Conservation (phyloP, 73 alveolate species). For the Urostyla sp. region DNA sequence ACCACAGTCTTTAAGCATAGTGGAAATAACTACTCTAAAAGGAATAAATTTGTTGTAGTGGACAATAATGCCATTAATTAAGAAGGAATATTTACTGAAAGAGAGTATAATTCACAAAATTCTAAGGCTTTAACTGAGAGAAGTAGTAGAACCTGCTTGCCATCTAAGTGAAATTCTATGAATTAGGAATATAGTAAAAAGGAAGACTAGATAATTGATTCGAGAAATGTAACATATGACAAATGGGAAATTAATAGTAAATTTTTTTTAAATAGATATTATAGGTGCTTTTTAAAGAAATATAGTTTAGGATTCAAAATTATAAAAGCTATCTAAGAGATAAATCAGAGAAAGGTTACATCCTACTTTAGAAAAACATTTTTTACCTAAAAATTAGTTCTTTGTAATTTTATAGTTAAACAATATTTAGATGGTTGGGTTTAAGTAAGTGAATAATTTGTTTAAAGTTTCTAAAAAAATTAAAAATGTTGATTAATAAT, state of each 20-base stretch:
- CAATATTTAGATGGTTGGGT: background rate
- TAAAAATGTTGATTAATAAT: background rate
- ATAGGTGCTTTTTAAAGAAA: background rate
- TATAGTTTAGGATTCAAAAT: background rate
- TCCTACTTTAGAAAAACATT: slow-evolving; percentile 4
- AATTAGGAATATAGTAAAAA: background rate
- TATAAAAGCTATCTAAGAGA: background rate
- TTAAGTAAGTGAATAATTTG: background rate
- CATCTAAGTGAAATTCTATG: background rate
- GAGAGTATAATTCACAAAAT: background rate
- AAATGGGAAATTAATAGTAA: background rate
- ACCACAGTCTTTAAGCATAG: slow-evolving; percentile 50
- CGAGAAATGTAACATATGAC: background rate
- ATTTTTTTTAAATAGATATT: background rate
- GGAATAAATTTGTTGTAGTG: slow-evolving; percentile 32
- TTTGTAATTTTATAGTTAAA: background rate
- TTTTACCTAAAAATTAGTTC: background rate
- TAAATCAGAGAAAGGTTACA: slow-evolving; percentile 32
- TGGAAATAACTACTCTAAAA: slow-evolving; percentile 28
- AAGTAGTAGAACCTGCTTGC: background rate
- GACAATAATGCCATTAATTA: slow-evolving; percentile 43
- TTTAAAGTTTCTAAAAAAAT: background rate
- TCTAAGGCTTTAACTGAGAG: background rate
- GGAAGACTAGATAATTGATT: background rate
- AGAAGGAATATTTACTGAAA: slow-evolving; percentile 14